A percentile compares a stretch with the other conserved stretches of the same genome.
Evolutionary conservation across 2,329 filamentous ascomycete genomes (phyloP).

Genomic region (Amphichorda felina): DNA sequence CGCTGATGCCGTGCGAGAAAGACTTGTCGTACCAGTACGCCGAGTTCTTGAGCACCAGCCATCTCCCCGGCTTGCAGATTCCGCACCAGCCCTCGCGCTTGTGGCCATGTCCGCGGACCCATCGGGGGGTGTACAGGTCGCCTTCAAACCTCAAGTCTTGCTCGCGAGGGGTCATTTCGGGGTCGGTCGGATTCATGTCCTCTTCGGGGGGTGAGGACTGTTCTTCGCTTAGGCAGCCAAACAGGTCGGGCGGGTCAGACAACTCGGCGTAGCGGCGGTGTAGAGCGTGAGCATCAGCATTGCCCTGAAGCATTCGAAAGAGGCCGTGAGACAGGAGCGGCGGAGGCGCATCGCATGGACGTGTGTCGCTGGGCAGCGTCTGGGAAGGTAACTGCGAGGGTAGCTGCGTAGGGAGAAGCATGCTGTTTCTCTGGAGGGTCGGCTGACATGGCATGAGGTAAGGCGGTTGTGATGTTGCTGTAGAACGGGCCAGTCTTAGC

Average conservation of each 20-base stretch:
- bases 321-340: constrained; percentile 58
- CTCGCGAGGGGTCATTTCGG: constrained; percentile 65
- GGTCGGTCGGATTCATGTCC: constrained; percentile 70
- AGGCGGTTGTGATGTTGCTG: constrained; percentile 32
- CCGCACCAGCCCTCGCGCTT: constrained; percentile 86
- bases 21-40: constrained; percentile 92
- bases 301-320: constrained; percentile 64
- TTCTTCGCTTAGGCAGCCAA: constrained; percentile 62
- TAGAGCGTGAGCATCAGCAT: constrained; percentile 55
- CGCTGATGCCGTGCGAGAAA: constrained; percentile 79
- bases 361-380: constrained; percentile 35
- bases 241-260: constrained; percentile 66
- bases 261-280: constrained; percentile 62
- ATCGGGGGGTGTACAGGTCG: constrained; percentile 72
- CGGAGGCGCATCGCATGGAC: constrained; percentile 46
- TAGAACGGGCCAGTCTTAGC: background rate
- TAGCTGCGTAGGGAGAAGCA: constrained; percentile 37
- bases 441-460: constrained; percentile 38
- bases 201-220: constrained; percentile 63
- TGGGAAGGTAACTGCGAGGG: constrained; percentile 41
- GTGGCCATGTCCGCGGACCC: constrained; percentile 77
- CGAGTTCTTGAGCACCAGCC: constrained; percentile 82
- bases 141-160: constrained; percentile 70
- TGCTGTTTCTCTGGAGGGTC: constrained; percentile 39
- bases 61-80: constrained; percentile 74